Evolutionary conservation across 768 basidiomycete genomes (phyloP), one percentile per base, ranked within the genome.

Genomic region (Suillus paluster): DNA sequence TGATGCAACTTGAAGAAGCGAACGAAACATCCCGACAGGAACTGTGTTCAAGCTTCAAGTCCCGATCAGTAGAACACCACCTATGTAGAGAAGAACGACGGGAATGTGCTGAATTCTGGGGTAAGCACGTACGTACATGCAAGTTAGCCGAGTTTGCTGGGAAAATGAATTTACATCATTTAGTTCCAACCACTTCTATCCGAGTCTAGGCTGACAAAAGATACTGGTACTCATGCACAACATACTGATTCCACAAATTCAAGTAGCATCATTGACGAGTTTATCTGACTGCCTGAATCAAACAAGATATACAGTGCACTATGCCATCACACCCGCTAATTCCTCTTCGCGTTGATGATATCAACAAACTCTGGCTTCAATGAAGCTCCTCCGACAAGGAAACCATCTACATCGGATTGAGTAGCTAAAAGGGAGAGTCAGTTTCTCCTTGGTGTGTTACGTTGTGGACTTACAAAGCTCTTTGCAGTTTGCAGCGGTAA

Each of bases 371-470:
- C 96, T 44, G 96, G 95, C 81, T 99, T 99, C 78, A 99, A 85
- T 17, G 96, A 98, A 38, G 97, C 97, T 27, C 97, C 96, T 27
- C 96, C 97, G 42, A 99, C 97, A 66, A 99, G 88, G 90, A 99
- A 98, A 10, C 97, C 97, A 75, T 99, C 97, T 50, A 98, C 89
- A 72, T 99, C 97, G 12, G 80, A 80, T 69, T 91, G 89, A 9
- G 74, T 75, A 33, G 89, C 95, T 97, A 67, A 19, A 21, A 17
- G 38, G 25, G 45, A 55, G 34, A 57, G 36, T 49, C 15, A 27
- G 33, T 44, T n/a, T 5, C 21, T 38, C 46, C 14, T 30, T 34
- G 3, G 11, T 36, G 25, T 39, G 30, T 9, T n/a, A 46, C 45
- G 21, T 10, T 46, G 19, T 46, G 30, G 38, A 81, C 90, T 67